Conservation (phyloP, 139 green algal genomes). For the Eudorina sp. region DNA sequence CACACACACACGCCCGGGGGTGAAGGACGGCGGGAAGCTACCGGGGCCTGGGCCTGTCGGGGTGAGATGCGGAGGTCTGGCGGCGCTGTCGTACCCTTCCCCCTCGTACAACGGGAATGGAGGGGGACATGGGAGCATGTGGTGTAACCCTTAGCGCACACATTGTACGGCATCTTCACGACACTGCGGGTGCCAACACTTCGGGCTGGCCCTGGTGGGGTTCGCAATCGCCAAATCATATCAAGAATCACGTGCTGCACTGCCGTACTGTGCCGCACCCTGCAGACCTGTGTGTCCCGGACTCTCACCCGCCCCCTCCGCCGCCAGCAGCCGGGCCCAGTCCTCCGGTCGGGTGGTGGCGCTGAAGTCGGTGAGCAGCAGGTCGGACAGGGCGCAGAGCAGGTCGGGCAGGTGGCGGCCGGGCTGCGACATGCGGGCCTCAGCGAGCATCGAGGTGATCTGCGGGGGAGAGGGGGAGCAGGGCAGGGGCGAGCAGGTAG, state of each 20-base stretch:
- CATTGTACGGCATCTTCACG: too few species aligned
- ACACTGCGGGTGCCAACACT: too few species aligned
- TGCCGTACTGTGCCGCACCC: neutral
- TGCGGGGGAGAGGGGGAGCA: neutral
- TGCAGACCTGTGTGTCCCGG: neutral
- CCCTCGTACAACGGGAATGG: too few species aligned
- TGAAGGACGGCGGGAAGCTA: too few species aligned
- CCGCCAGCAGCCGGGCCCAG: constrained; percentile 4
- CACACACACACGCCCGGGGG: neutral
- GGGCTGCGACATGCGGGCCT: constrained; percentile 4
- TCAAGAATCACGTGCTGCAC: too few species aligned
- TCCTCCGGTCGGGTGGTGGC: neutral
- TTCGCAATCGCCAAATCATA: too few species aligned
- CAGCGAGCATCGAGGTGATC: neutral
- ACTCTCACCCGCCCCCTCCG: constrained; percentile 7
- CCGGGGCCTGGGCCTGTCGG: too few species aligned
- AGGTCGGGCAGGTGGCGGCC: neutral
- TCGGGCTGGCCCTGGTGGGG: too few species aligned
- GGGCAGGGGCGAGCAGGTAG: neutral
- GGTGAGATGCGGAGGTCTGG: too few species aligned
- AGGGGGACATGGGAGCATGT: too few species aligned
- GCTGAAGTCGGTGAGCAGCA: neutral
- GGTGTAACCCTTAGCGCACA: too few species aligned
- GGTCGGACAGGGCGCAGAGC: constrained; percentile 1
- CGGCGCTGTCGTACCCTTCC: too few species aligned